phyloP scores from a whole-genome alignment of 2,329 filamentous ascomycete genomes.

The Sphaerulina populicola region DNA sequence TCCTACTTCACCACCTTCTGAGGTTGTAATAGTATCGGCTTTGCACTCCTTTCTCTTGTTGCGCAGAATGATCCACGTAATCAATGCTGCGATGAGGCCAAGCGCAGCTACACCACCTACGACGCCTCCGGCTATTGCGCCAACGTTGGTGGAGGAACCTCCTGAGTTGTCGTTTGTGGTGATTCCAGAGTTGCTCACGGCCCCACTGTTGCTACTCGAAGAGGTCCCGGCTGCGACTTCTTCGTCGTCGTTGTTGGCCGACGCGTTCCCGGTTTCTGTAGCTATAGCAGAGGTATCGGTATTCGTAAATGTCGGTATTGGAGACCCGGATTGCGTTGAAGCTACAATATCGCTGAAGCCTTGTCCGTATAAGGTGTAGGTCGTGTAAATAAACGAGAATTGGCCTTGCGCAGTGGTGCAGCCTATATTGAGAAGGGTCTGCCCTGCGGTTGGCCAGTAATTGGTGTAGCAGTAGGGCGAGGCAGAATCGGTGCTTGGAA shows the following conservation, averaged over 20 bases:
- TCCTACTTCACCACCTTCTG: not conserved
- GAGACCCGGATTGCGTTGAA: not conserved
- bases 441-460: conserved; percentile 3
- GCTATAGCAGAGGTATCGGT: not conserved
- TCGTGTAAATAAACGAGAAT: conserved; percentile 4
- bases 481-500: not conserved
- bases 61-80: conserved; percentile 8
- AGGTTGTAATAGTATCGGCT: not conserved
- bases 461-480: conserved; percentile 8
- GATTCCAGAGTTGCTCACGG: not conserved
- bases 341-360: not conserved
- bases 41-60: conserved; percentile 6
- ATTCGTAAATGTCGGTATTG: not conserved
- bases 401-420: conserved; percentile 3
- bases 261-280: not conserved
- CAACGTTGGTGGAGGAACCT: conserved; percentile 1
- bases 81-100: conserved; percentile 6
- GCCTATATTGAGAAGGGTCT: not conserved
- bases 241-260: not conserved
- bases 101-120: conserved; percentile 6
- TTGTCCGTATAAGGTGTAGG: conserved; percentile 4
- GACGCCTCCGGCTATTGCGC: conserved; percentile 5
- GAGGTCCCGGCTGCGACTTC: not conserved
- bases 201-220: not conserved
- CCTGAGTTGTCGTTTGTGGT: not conserved